Evolutionary conservation across 116 monocot species (phyloP).

Genomic region (Iris pallida): DNA sequence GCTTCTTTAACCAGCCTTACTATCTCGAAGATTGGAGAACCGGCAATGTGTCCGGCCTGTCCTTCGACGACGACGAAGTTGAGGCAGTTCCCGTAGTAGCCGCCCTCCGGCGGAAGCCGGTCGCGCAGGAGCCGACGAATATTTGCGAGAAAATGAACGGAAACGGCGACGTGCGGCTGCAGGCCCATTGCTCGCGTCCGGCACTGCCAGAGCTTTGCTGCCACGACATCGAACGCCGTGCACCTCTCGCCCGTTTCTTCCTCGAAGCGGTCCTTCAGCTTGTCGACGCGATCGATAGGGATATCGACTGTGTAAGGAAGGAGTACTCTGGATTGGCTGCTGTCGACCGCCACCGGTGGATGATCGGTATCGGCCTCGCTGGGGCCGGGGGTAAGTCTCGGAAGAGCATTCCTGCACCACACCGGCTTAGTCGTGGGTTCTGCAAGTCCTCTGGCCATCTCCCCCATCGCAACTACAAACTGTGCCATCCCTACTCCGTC

Average conservation of each 20-base stretch:
- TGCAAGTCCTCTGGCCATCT: constrained; percentile 11
- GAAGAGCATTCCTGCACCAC: constrained; percentile 11
- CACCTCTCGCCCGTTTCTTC: neutral
- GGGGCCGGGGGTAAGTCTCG: neutral
- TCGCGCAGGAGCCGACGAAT: neutral
- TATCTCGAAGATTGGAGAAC: constrained; percentile 12
- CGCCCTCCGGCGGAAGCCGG: constrained; percentile 1
- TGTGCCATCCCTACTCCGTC: constrained; percentile 13
- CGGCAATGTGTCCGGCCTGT: neutral
- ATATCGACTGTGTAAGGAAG: neutral
- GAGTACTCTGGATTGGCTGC: neutral
- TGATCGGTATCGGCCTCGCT: neutral
- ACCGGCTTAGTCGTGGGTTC: neutral
- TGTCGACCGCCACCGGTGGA: neutral
- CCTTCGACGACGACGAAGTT: constrained; percentile 12
- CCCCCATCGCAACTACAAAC: constrained; percentile 1
- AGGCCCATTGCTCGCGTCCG: constrained; percentile 11
- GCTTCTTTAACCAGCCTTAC: constrained; percentile 16
- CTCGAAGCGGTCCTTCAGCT: constrained; percentile 5
- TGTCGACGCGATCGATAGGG: neutral
- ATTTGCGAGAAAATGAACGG: constrained; percentile 8
- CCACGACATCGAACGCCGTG: constrained; percentile 18
- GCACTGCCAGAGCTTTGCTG: constrained; percentile 18
- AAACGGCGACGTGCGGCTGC: neutral
- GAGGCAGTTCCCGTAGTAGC: constrained; percentile 35